Conservation (phyloP, 257 asterid genomes). For the Rhazya stricta region DNA sequence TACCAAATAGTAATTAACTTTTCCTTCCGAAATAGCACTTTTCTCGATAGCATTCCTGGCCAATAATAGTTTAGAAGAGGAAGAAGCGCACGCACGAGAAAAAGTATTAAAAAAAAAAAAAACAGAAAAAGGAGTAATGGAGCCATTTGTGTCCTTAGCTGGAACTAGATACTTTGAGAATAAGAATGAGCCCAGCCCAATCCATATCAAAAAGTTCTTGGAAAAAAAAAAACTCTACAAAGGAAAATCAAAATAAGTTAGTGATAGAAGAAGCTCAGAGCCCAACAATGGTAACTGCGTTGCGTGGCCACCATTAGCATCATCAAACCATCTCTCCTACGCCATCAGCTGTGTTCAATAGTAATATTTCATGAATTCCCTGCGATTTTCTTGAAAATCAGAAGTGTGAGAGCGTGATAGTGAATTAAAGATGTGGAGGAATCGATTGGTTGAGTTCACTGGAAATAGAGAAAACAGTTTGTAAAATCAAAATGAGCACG, state of each 20-base stretch:
- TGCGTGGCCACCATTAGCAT: not conserved
- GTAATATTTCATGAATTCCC: not conserved
- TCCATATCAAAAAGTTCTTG: too few relatives aligned
- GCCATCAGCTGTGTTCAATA: not conserved
- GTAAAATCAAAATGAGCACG: conserved; percentile 45
- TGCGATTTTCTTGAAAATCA: not conserved
- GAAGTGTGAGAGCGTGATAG: too few relatives aligned
- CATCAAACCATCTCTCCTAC: not conserved
- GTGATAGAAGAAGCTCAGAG: conserved; percentile 3
- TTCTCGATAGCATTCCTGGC: too few relatives aligned
- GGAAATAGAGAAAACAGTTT: not conserved
- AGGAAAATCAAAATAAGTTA: not conserved
- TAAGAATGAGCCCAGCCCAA: conserved; percentile 2
- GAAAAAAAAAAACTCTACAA: too few relatives aligned
- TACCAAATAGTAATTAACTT: too few relatives aligned
- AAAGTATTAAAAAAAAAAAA: too few relatives aligned
- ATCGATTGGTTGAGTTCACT: conserved; percentile 6
- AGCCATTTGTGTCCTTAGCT: too few relatives aligned
- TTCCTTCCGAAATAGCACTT: too few relatives aligned
- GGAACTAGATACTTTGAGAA: too few relatives aligned
- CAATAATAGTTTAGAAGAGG: too few relatives aligned
- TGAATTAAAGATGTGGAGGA: not conserved
- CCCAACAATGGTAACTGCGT: not conserved
- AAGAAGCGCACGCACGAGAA: too few relatives aligned
- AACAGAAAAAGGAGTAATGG: too few relatives aligned